Base-by-base conservation (phyloP, 768 basidiomycete species). In the Rhodocollybia butyracea region DNA sequence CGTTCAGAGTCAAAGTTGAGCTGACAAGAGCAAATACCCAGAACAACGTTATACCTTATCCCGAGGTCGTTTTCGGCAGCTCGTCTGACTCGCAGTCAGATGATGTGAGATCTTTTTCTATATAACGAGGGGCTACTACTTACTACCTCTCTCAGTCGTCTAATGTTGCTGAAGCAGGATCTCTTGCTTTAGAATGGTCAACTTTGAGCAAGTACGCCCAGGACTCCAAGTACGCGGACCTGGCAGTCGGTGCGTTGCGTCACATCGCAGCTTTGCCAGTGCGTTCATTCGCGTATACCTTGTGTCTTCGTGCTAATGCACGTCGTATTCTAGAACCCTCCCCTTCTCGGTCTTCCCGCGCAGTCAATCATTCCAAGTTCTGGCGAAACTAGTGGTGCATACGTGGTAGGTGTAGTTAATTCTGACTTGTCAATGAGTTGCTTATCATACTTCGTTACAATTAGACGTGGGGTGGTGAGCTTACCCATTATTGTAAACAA, bases 81-180 rank as follows among this genome's bases (percentile, higher is more conserved):
- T 30, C 30, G 39, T 55, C 12, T n/a, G n/a, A n/a, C n/a, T n/a
- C n/a, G n/a, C n/a, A n/a, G n/a, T n/a, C n/a, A n/a, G 57, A 43
- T 45, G 56, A 47, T 21, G 60, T 61, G 34, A 46, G 56, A 32
- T 45, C 17, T 42, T 21, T 10, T 29, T 13, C 2, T 27, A 19
- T 11, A 3, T 27, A 17, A 5, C 6, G 17, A 22, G 29, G 34
- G 11, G 21, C n/a, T 43, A 6, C 22, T 21, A 26, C 19, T 13
- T 10, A 53, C 39, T 24, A 22, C 24, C 36, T 19, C 13, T 2
- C 19, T 19, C 31, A 61, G 60, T 59, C 60, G 60, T 59, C 60
- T 19, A 61, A 61, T 55, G 59, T 61, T 46, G 60, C 60, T 5
- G 60, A 61, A 47, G 80, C 70, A 3, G 77, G 77, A 3, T 36